Base-by-base conservation (phyloP, 108 stramenopile species). In the Cyclotella choctawhatcheeana region DNA sequence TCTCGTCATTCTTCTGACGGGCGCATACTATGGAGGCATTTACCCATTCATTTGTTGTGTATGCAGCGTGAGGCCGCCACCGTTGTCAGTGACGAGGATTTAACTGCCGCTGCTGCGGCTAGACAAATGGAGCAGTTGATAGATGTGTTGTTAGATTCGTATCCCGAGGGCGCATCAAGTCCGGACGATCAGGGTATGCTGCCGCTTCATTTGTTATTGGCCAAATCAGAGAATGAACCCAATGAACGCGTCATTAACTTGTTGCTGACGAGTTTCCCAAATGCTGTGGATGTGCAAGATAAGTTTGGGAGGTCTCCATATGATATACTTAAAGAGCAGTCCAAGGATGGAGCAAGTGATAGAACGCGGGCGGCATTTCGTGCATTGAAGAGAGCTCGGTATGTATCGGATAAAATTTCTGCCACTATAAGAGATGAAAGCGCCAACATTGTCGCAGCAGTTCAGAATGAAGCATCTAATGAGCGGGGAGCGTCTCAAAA, bases 171-270 rank as follows among this genome's bases (percentile, higher is more conserved):
- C 27, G 76, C 81, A 13, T 77, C 76, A 8, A 77, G 81, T 73
- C 76, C 76, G 17, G 81, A 82, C 64, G 76, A 82, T 63, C 76
- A 82, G 25, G 81, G 81, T 13, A 83, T 83, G 82, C 52, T 79
- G 30, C 77, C 82, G 37, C 61, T 83, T 29, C 82, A 79, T 51
- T 55, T 83, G 37, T 37, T 79, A 17, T 55, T 77, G 34, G 67
- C 48, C 20, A 82, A 78, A 50, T 76, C 71, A 16, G 81, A 78
- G 33, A 69, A 59, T 63, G 76, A 77, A 40, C 81, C 81, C 13
- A 83, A 79, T 40, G 82, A 83, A 20, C 70, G 68, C 26, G 67
- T 79, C 22, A 66, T 79, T 20, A 69, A 79, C 74, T 74, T 83
- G 20, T 60, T 83, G 51, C 47, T 83, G 35, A 64, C 77, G 27